phyloP scores from a whole-genome alignment of 108 stramenopile genomes.

The Pseudonitzschia multistriata region DNA sequence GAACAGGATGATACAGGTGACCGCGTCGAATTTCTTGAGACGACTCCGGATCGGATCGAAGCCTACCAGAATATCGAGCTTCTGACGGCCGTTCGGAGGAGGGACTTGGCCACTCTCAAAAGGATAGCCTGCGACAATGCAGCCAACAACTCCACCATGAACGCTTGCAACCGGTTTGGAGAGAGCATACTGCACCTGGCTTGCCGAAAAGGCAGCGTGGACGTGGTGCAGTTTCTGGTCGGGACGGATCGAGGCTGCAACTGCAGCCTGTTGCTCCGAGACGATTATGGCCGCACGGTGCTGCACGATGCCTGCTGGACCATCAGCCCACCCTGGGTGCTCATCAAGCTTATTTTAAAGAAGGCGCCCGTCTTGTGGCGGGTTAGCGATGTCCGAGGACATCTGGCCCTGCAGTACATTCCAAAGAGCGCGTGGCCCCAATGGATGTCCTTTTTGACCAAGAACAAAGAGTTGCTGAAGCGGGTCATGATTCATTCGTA shows the following conservation, averaged over 20 bases:
- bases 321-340: slow-evolving; percentile 46
- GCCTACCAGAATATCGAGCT: slow-evolving; percentile 38
- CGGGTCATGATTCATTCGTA: background rate
- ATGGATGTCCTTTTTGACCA: background rate
- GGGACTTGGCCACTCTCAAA: slow-evolving; percentile 51
- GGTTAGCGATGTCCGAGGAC: slow-evolving; percentile 9
- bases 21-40: slow-evolving; percentile 7
- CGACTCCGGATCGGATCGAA: slow-evolving; percentile 21
- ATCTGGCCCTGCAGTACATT: slow-evolving; percentile 7
- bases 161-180: slow-evolving; percentile 61
- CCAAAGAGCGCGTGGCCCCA: slow-evolving; percentile 11
- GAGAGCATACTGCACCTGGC: slow-evolving; percentile 67
- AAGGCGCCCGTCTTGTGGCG: slow-evolving; percentile 17
- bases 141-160: slow-evolving; percentile 30
- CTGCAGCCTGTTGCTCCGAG: slow-evolving; percentile 24
- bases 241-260: background rate
- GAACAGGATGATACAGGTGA: background rate
- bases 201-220: slow-evolving; percentile 45
- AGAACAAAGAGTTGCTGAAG: background rate
- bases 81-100: slow-evolving; percentile 53
- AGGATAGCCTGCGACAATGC: slow-evolving; percentile 16
- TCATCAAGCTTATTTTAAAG: slow-evolving; percentile 45
- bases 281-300: slow-evolving; percentile 83
- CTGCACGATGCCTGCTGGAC: slow-evolving; percentile 87
- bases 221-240: slow-evolving; percentile 46